These are phyloP conservation scores for Corymbia calophylla DNA, from an alignment of 441 rosid genomes.

Conservation along the genomic window DNA sequence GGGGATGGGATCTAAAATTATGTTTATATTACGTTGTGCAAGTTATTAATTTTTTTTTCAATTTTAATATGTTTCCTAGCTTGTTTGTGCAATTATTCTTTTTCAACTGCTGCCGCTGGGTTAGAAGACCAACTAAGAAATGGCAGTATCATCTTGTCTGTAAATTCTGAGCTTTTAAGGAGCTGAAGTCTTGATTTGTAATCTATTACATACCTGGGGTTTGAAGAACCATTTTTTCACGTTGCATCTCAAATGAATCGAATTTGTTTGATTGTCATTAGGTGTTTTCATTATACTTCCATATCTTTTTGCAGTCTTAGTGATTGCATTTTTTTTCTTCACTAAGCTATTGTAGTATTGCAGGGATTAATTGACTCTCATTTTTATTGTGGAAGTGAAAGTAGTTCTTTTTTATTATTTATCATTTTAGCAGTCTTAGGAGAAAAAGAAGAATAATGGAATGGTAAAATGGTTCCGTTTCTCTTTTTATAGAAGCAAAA, in stretches of 20 bases:
- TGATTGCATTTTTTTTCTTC: neutral
- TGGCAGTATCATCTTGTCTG: neutral
- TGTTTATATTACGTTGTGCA: neutral
- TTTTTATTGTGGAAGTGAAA: neutral
- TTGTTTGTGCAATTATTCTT: neutral
- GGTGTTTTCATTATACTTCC: neutral
- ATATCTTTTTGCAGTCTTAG: neutral
- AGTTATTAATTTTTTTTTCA: neutral
- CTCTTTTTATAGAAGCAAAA: neutral
- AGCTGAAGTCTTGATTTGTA: neutral
- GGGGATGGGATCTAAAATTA: neutral
- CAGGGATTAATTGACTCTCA: neutral
- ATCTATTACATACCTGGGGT: neutral
- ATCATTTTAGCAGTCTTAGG: neutral
- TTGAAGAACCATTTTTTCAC: neutral
- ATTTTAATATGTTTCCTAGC: neutral
- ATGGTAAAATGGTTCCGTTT: neutral
- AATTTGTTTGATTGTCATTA: neutral
- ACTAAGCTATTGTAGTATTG: neutral
- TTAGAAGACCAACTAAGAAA: neutral
- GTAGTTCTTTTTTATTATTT: neutral
- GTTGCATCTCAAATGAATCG: neutral
- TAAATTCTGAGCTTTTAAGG: neutral
- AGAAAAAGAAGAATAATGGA: neutral
- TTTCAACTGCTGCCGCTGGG: neutral